Conservation (phyloP, 75 land plant species). For the Picea glauca region DNA sequence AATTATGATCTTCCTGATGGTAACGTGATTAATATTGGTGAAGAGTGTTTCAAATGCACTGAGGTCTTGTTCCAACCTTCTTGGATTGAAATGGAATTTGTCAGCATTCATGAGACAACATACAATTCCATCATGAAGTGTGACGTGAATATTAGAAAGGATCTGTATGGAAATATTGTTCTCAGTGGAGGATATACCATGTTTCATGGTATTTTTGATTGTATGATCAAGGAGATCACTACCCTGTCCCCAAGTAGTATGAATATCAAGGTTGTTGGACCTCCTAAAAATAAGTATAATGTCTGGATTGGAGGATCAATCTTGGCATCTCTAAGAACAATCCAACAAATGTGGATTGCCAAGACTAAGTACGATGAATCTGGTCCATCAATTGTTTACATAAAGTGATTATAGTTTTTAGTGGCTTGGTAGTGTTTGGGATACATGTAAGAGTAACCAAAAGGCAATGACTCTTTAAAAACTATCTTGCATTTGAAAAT, state of each 20-base stretch:
- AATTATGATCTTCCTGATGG: slow-evolving; percentile 52
- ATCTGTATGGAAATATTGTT: too few relatives aligned
- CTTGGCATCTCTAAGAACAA: slow-evolving; percentile 38
- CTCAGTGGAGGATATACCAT: too few relatives aligned
- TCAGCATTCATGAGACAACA: slow-evolving; percentile 39
- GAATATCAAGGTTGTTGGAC: slow-evolving; percentile 34
- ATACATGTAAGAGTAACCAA: too few relatives aligned
- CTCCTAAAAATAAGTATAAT: slow-evolving; percentile 55
- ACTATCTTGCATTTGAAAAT: too few relatives aligned
- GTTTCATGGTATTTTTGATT: slow-evolving; percentile 6
- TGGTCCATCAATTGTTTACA: slow-evolving; percentile 11
- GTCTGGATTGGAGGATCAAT: too few relatives aligned
- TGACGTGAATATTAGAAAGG: too few relatives aligned
- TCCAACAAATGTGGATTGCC: slow-evolving; percentile 55
- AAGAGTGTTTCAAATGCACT: slow-evolving; percentile 52
- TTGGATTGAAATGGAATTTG: slow-evolving; percentile 46
- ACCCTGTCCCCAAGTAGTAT: slow-evolving; percentile 8
- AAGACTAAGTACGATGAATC: slow-evolving; percentile 23
- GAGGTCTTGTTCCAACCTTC: slow-evolving; percentile 59
- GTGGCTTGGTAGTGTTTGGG: too few relatives aligned
- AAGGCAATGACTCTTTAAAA: too few relatives aligned
- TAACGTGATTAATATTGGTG: slow-evolving; percentile 46
- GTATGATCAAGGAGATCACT: slow-evolving; percentile 53
- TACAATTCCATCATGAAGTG: too few relatives aligned
- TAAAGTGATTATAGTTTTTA: background rate